Percentiles rank a stretch among this genome's conserved stretches.
Evolutionary conservation across 2,329 filamentous ascomycete species (phyloP).

Genomic region (Apiospora hydei): DNA sequence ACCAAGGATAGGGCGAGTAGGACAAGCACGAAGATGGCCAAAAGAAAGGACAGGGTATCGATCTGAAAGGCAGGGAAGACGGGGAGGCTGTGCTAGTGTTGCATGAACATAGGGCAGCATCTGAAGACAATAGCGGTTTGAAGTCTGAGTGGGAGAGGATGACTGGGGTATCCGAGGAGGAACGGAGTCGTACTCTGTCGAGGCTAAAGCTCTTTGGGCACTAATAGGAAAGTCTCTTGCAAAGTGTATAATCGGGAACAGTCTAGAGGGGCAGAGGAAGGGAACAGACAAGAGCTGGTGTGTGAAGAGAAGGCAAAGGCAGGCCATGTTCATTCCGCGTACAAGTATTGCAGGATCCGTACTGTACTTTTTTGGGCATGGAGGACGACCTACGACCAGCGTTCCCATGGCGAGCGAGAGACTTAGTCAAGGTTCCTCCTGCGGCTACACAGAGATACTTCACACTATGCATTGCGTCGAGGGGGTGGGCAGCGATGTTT

Average conservation of each 20-base stretch:
- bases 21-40: constrained; percentile 24
- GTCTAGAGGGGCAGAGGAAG: constrained; percentile 31
- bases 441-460: constrained; percentile 40
- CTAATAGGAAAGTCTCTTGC: constrained; percentile 15
- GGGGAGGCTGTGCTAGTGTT: constrained; percentile 42
- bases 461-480: constrained; percentile 44
- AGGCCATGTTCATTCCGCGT: background rate
- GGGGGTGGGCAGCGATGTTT: constrained; percentile 40
- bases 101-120: constrained; percentile 42
- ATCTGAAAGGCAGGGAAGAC: constrained; percentile 30
- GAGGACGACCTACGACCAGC: constrained; percentile 27
- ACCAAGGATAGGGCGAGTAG: constrained; percentile 18
- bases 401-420: constrained; percentile 31
- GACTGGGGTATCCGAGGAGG: constrained; percentile 31
- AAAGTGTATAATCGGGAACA: constrained; percentile 35
- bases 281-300: constrained; percentile 32
- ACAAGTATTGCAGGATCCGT: constrained; percentile 34
- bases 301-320: constrained; percentile 11
- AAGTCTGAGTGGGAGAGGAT: constrained; percentile 16
- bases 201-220: constrained; percentile 16
- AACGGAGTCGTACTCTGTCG: constrained; percentile 18
- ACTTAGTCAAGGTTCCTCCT: constrained; percentile 41
- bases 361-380: constrained; percentile 33
- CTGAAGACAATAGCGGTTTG: constrained; percentile 42
- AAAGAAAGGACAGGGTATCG: constrained; percentile 35